These are phyloP conservation scores for Raphanus raphanistrum DNA, from an alignment of 345 rosid species.

Conservation along the genomic window DNA sequence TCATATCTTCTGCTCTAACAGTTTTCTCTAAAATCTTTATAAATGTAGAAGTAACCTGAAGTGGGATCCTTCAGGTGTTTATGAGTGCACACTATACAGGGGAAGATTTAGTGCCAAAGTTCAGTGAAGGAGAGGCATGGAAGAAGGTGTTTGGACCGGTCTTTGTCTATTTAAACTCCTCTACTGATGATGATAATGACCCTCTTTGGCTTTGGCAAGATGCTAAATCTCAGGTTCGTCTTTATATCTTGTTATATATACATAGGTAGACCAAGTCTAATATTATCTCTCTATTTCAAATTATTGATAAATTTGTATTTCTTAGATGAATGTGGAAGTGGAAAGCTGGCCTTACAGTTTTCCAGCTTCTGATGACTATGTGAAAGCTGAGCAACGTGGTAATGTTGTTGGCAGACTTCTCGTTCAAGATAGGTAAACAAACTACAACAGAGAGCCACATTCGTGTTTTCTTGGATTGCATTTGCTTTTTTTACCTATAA, in stretches of 20 bases:
- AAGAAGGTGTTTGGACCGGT: slow-evolving; percentile 95
- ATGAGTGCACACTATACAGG: slow-evolving; percentile 84
- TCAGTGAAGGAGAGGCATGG: slow-evolving; percentile 67
- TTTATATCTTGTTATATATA: background rate
- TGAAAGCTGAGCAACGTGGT: slow-evolving; percentile 69
- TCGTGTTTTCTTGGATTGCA: background rate
- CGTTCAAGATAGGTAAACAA: slow-evolving; percentile 63
- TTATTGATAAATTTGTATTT: background rate
- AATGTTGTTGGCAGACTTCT: slow-evolving; percentile 62
- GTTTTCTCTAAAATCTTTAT: background rate
- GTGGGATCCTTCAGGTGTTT: slow-evolving; percentile 53
- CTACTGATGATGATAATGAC: slow-evolving; percentile 49
- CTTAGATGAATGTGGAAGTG: slow-evolving; percentile 66
- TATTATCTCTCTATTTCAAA: background rate
- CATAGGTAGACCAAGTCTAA: background rate
- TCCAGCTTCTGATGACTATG: slow-evolving; percentile 88
- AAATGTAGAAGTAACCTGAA: background rate
- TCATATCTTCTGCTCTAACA: background rate
- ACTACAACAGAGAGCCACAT: background rate
- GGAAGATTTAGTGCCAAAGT: slow-evolving; percentile 67
- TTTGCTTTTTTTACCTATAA: background rate
- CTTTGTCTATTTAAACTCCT: slow-evolving; percentile 73
- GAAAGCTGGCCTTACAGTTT: slow-evolving; percentile 89
- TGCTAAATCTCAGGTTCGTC: slow-evolving; percentile 73
- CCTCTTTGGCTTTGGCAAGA: slow-evolving; percentile 86